Conservation (phyloP, 257 asterid genomes). For the Solanum boliviense region DNA sequence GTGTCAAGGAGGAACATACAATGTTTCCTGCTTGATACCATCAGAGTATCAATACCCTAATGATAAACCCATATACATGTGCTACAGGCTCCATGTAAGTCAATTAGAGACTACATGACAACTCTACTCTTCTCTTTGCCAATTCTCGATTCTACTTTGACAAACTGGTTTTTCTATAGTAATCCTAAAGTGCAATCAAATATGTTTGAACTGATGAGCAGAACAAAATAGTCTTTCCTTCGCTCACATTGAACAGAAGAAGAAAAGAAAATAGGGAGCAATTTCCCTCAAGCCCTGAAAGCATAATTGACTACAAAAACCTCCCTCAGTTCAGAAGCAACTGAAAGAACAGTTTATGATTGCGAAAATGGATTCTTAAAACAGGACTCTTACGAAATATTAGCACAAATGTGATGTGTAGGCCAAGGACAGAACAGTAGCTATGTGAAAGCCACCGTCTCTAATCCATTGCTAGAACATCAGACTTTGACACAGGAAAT, state of each 20-base stretch:
- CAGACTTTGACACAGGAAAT: not conserved
- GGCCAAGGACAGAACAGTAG: not conserved
- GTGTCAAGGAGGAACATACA: no score
- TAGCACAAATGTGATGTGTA: not conserved
- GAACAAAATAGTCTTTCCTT: not conserved
- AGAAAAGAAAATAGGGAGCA: not conserved
- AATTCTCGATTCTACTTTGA: no score
- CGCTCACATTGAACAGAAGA: not conserved
- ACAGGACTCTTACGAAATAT: not conserved
- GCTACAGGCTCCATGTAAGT: no score
- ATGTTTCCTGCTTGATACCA: no score
- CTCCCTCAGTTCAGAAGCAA: not conserved
- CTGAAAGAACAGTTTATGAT: not conserved
- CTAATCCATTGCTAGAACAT: not conserved
- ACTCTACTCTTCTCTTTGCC: no score
- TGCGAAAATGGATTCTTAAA: not conserved
- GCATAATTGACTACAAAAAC: not conserved
- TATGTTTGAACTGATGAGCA: not conserved
- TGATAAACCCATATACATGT: not conserved
- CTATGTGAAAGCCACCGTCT: not conserved
- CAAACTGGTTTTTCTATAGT: no score
- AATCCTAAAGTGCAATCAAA: no score
- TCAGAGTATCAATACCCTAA: not conserved
- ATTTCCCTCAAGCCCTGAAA: not conserved
- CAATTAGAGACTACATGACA: no score